These are phyloP conservation scores for Pseudognaphalium luteoalbum DNA, from an alignment of 129 eudicot species.

Conservation along the genomic window DNA sequence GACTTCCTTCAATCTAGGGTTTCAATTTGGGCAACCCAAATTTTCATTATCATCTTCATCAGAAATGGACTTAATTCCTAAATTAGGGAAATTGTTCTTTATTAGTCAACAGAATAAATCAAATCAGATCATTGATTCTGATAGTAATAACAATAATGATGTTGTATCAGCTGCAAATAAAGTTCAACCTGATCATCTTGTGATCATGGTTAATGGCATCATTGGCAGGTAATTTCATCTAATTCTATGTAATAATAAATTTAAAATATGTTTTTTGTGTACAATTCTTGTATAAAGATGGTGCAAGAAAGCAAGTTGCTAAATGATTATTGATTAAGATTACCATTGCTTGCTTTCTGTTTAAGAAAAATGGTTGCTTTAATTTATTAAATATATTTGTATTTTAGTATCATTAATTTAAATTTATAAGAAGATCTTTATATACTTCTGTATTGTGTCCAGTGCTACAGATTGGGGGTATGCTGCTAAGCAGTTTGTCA, in stretches of 20 bases:
- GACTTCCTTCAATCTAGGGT: slow-evolving; percentile 41
- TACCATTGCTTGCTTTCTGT: slow-evolving; percentile 6
- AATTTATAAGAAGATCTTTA: slow-evolving; percentile 5
- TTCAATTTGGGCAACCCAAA: slow-evolving; percentile 5
- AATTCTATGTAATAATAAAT: too few species aligned
- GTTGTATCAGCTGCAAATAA: slow-evolving; percentile 39
- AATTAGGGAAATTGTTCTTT: slow-evolving; percentile 39
- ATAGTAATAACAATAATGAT: slow-evolving; percentile 30
- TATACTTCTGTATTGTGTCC: slow-evolving; percentile 26
- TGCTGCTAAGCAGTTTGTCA: slow-evolving; percentile 83
- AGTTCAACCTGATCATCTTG: slow-evolving; percentile 63
- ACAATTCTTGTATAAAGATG: neutral
- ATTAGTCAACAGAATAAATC: slow-evolving; percentile 28
- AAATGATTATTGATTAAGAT: neutral
- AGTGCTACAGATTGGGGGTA: slow-evolving; percentile 91
- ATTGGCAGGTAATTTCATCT: slow-evolving; percentile 53
- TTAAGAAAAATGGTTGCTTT: neutral
- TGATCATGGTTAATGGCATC: slow-evolving; percentile 81
- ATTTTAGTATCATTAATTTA: neutral
- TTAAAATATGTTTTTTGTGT: neutral
- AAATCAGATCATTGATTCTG: slow-evolving; percentile 24
- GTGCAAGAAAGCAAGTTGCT: neutral
- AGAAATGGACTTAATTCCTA: slow-evolving; percentile 49
- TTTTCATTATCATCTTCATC: slow-evolving; percentile 6
- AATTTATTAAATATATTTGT: neutral